phyloP scores from a whole-genome alignment of 768 basidiomycete species.

The Amanita polypyramis region DNA sequence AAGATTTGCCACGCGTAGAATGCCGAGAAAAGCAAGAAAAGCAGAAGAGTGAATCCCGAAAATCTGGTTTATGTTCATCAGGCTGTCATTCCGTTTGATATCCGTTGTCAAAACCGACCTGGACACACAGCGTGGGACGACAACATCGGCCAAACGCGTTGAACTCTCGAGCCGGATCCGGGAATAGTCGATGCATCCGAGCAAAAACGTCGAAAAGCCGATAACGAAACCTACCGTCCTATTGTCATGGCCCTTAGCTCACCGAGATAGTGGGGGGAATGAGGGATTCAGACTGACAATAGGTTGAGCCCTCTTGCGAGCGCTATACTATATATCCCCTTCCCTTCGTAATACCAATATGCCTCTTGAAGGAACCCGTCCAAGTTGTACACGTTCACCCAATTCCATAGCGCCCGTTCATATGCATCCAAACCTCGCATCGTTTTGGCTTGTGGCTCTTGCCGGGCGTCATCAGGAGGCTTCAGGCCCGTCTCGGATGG shows the following conservation, averaged over 20 bases:
- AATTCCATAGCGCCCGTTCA: constrained; percentile 94
- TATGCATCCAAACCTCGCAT: constrained; percentile 72
- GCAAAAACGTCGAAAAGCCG: constrained; percentile 91
- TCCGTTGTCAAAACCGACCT: constrained; percentile 38
- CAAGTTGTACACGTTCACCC: constrained; percentile 98
- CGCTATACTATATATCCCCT: constrained; percentile 93
- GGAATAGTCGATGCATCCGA: constrained; percentile 92
- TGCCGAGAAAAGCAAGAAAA: constrained; percentile 74
- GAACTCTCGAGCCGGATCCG: constrained; percentile 58
- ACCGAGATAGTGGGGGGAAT: constrained; percentile 2
- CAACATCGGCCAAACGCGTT: constrained; percentile 65
- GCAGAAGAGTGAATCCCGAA: constrained; percentile 74
- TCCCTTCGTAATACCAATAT: constrained; percentile 93
- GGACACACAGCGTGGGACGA: constrained; percentile 77
- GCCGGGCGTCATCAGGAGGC: constrained; percentile 16
- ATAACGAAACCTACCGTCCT: constrained; percentile 99
- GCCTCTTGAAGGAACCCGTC: constrained; percentile 94
- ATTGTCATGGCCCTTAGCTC: constrained; percentile 7
- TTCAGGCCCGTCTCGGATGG: constrained; percentile 53
- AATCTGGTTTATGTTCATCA: constrained; percentile 36
- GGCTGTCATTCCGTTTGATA: constrained; percentile 2
- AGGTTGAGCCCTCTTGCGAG: constrained; percentile 87
- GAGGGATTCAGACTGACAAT: constrained; percentile 50
- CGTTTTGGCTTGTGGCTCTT: constrained; percentile 28
- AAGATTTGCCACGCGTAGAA: constrained; percentile 88